phyloP scores from a whole-genome alignment of 495 filamentous ascomycete species.

The Lichina pygmaea region DNA sequence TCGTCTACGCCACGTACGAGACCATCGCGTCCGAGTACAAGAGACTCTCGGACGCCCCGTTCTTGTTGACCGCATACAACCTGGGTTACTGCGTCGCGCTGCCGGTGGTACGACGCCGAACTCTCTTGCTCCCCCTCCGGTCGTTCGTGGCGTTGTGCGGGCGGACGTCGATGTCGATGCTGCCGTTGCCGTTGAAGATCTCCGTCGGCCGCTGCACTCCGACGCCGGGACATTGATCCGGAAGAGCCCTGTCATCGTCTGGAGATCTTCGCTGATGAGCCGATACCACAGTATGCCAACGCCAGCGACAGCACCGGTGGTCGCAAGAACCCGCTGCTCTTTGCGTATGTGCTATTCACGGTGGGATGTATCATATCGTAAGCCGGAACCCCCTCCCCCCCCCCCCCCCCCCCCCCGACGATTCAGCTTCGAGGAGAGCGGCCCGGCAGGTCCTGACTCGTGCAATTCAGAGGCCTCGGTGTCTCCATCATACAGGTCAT shows the following conservation, averaged over 20 bases:
- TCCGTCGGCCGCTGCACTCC: no score
- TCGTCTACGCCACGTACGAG: slow-evolving; percentile 13
- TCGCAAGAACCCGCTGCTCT: slow-evolving; percentile 10
- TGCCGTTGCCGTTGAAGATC: no score
- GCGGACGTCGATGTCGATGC: no score
- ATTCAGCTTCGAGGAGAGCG: neutral
- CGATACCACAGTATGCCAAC: slow-evolving; percentile 7
- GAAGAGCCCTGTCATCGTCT: neutral
- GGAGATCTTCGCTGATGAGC: neutral
- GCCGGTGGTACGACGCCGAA: slow-evolving; percentile 8
- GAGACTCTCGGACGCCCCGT: slow-evolving; percentile 9
- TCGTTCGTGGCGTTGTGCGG: no score
- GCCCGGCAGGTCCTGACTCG: no score
- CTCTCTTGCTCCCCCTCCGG: no score
- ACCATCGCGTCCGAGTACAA: slow-evolving; percentile 13
- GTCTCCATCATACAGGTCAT: slow-evolving; percentile 7
- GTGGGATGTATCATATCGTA: slow-evolving; percentile 13
- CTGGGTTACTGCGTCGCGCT: slow-evolving; percentile 14
- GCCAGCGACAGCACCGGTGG: slow-evolving; percentile 10
- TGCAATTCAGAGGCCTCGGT: slow-evolving; percentile 6
- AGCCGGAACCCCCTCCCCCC: slow-evolving; percentile 1
- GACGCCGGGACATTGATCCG: no score
- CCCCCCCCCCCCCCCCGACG: neutral
- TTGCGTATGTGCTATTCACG: slow-evolving; percentile 11
- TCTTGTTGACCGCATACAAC: slow-evolving; percentile 13